A percentile compares a stretch with the other conserved stretches of the same genome.
Conservation (phyloP, 163 green algal genomes). For the Smithsoniella earleae region DNA sequence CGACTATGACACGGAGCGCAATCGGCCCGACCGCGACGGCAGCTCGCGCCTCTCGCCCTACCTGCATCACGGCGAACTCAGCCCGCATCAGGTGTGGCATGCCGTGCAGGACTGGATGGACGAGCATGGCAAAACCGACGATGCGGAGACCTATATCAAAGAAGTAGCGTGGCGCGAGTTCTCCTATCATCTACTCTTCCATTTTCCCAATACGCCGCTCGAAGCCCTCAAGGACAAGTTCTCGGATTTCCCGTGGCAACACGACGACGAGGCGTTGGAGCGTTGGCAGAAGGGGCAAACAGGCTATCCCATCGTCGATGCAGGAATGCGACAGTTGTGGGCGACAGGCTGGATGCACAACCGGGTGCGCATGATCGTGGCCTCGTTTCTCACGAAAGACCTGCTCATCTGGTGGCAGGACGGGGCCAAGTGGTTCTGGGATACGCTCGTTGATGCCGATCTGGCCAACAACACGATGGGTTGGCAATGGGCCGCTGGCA, state of each 20-base stretch:
- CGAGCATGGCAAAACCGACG: not conserved
- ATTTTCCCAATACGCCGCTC: slow-evolving; percentile 92
- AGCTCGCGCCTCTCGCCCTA: slow-evolving; percentile 79
- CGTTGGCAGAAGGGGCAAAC: slow-evolving; percentile 70
- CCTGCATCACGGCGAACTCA: slow-evolving; percentile 78
- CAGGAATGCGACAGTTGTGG: slow-evolving; percentile 82
- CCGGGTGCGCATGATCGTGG: slow-evolving; percentile 46
- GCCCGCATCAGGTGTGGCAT: not conserved
- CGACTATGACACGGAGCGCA: slow-evolving; percentile 54
- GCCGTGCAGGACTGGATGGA: slow-evolving; percentile 15
- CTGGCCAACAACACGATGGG: slow-evolving; percentile 83
- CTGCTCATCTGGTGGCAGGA: slow-evolving; percentile 93
- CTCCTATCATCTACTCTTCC: slow-evolving; percentile 79
- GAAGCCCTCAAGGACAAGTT: slow-evolving; percentile 80
- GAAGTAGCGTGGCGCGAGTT: slow-evolving; percentile 86
- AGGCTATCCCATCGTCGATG: slow-evolving; percentile 81
- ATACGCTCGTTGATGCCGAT: slow-evolving; percentile 83
- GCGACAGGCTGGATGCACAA: slow-evolving; percentile 54
- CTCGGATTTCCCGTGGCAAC: slow-evolving; percentile 66
- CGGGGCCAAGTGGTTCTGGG: slow-evolving; percentile 94
- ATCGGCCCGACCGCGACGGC: slow-evolving; percentile 63
- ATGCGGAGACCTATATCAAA: slow-evolving; percentile 38
- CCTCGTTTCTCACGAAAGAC: slow-evolving; percentile 73
- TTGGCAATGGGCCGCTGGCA: slow-evolving; percentile 86
- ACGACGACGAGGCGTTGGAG: slow-evolving; percentile 76